phyloP scores from a whole-genome alignment of 2,329 filamentous ascomycete species.

The Aspergillus neoniger region DNA sequence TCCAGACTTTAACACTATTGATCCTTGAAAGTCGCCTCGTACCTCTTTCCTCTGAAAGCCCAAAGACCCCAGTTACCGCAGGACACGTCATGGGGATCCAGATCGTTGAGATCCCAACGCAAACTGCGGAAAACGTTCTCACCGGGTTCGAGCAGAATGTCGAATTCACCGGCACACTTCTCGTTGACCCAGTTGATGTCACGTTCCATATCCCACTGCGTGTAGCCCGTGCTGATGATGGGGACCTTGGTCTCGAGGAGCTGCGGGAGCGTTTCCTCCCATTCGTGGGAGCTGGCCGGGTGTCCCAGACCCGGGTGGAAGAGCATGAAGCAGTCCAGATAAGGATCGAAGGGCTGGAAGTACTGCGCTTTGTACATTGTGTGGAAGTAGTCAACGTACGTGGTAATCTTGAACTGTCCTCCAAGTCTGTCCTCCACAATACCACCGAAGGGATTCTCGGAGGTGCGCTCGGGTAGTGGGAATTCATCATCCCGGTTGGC shows the following conservation, averaged over 20 bases:
- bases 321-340: slow-evolving; percentile 95
- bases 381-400: slow-evolving; percentile 97
- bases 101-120: slow-evolving; percentile 94
- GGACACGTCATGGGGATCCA: slow-evolving; percentile 89
- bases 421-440: slow-evolving; percentile 89
- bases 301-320: slow-evolving; percentile 97
- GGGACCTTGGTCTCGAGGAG: slow-evolving; percentile 94
- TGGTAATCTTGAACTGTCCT: slow-evolving; percentile 91
- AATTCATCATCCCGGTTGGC: slow-evolving; percentile 90
- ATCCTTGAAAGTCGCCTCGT: slow-evolving; percentile 44
- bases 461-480: slow-evolving; percentile 81
- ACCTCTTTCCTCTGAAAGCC: slow-evolving; percentile 97
- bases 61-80: slow-evolving; percentile 97
- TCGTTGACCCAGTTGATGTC: slow-evolving; percentile 89
- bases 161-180: slow-evolving; percentile 85
- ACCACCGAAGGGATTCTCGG: slow-evolving; percentile 88
- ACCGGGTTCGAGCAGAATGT: slow-evolving; percentile 85
- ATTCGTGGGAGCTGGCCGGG: slow-evolving; percentile 89
- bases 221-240: slow-evolving; percentile 93
- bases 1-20: slow-evolving; percentile 16
- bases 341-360: slow-evolving; percentile 94
- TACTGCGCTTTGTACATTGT: slow-evolving; percentile 87
- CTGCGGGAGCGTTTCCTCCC: slow-evolving; percentile 85
- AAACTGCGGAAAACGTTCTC: slow-evolving; percentile 94
- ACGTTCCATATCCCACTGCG: slow-evolving; percentile 88